Evolutionary conservation across 352 stramenopile genomes (phyloP), one percentile per base, ranked within the genome.

Genomic region (Pythium apleroticum): DNA sequence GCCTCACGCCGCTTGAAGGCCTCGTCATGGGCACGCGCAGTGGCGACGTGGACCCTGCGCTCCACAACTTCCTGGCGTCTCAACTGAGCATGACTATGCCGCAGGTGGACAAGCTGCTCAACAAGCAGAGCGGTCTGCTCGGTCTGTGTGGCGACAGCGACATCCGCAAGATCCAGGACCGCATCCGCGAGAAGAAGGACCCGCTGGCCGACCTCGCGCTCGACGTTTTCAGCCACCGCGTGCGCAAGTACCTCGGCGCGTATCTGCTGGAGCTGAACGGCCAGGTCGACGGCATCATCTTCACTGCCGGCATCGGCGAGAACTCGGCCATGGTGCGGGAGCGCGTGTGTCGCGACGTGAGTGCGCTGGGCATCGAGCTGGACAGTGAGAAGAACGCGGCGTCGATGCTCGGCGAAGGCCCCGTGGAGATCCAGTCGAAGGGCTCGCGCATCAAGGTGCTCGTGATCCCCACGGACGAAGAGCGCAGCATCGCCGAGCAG

Each of bases 391-490:
- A 88, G 74, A 96, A 96, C 67, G 76, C 77, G 12, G 58, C 65
- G 35, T 86, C 79, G 49, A 86, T 78, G 71, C 77, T 90, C 53
- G 81, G 80, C 22, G 72, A 72, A 4, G 81, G 80, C 11, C 80
- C 77, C 10, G 66, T 86, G 25, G 77, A 90, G 66, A 91, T 92
- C 58, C 76, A 93, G 53, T 62, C 76, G 5, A 39, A 57, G 14
- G 68, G 66, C 24, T 81, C 75, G 15, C 80, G 73, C 59, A 82
- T 77, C 35, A 86, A 90, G 60, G 80, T 96, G 41, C 57, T 97
- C 35, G 89, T 95, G 25, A 82, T 97, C 68, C 88, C 88, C 20
- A 97, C 89, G n/a, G 84, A 97, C 67, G 90, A 97, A 77, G 90
- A 97, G 74, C 75, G 77, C 58, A 94, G 83, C 70, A 97, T 97